Evolutionary conservation across 805 yeast species (phyloP).

Genomic region (Hermanozyma aechmeae): DNA sequence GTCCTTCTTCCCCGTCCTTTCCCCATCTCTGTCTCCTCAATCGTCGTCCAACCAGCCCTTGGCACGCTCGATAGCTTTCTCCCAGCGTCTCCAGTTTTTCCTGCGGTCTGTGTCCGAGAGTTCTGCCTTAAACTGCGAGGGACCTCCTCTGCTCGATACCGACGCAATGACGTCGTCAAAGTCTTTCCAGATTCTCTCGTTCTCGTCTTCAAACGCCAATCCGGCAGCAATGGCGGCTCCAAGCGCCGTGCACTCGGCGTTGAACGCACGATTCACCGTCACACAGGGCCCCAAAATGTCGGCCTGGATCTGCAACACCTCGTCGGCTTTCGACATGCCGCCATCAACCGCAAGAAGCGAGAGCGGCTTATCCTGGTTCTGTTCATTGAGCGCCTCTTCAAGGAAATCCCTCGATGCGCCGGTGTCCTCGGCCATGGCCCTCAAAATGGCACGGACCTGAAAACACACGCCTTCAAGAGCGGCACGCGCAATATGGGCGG

Average conservation of each 20-base stretch:
- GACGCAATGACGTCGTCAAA: slow-evolving; percentile 54
- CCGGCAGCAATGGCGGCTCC: slow-evolving; percentile 98
- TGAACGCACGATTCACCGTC: slow-evolving; percentile 69
- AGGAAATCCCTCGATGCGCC: slow-evolving; percentile 52
- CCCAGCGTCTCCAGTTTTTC: slow-evolving; percentile 69
- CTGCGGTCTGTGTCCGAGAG: slow-evolving; percentile 52
- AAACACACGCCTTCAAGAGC: slow-evolving; percentile 92
- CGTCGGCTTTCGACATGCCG: slow-evolving; percentile 87
- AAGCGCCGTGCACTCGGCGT: slow-evolving; percentile 86
- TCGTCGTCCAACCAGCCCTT: slow-evolving; percentile 64
- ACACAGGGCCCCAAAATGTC: slow-evolving; percentile 85
- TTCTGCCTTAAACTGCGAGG: slow-evolving; percentile 25
- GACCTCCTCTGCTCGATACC: slow-evolving; percentile 22
- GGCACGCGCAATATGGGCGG: slow-evolving; percentile 87
- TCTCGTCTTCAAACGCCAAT: slow-evolving; percentile 37
- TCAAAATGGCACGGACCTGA: slow-evolving; percentile 84
- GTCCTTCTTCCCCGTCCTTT: too few species aligned
- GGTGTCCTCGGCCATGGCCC: slow-evolving; percentile 83
- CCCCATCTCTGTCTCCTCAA: background rate
- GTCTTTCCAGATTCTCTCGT: slow-evolving; percentile 63
- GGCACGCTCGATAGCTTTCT: slow-evolving; percentile 72
- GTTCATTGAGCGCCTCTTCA: slow-evolving; percentile 40
- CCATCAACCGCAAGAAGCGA: slow-evolving; percentile 76
- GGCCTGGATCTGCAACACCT: slow-evolving; percentile 89
- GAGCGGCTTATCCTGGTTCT: slow-evolving; percentile 36